These are phyloP conservation scores for Paramecium sexaurelia DNA, from an alignment of 73 alveolate species.

Conservation along the genomic window DNA sequence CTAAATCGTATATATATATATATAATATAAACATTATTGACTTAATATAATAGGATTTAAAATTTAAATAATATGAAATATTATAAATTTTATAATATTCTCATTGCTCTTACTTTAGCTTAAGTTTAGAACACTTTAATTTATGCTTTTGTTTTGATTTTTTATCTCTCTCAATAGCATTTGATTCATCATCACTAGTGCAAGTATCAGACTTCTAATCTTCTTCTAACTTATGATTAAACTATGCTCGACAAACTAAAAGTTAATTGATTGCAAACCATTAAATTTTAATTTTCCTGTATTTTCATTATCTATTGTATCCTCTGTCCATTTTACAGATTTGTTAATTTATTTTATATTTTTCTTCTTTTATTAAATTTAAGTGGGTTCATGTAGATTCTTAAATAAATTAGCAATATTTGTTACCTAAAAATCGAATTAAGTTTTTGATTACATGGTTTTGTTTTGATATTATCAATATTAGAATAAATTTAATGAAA, in stretches of 20 bases:
- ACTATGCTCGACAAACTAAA: background rate
- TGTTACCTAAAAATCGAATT: background rate
- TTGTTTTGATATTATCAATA: background rate
- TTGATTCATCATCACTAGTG: slow-evolving; percentile 65
- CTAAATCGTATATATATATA: too few species aligned
- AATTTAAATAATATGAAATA: background rate
- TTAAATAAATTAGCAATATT: background rate
- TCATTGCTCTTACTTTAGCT: background rate
- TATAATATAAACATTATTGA: too few species aligned
- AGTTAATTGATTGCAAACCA: background rate
- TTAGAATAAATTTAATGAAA: background rate
- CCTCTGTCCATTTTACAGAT: slow-evolving; percentile 63
- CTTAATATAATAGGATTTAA: background rate
- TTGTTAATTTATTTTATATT: background rate
- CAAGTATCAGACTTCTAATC: slow-evolving; percentile 32
- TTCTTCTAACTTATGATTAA: background rate
- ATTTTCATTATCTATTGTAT: slow-evolving; percentile 61
- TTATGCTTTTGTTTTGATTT: slow-evolving; percentile 45
- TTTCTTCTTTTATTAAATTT: background rate
- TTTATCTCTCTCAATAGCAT: slow-evolving; percentile 68
- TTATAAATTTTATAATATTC: background rate
- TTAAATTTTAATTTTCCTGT: slow-evolving; percentile 48
- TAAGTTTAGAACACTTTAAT: slow-evolving; percentile 52
- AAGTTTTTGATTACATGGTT: background rate
- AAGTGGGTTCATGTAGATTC: background rate